These are phyloP conservation scores for Pseudogymnoascus verrucosus DNA, from an alignment of 2,329 filamentous ascomycete genomes.

Conservation along the genomic window DNA sequence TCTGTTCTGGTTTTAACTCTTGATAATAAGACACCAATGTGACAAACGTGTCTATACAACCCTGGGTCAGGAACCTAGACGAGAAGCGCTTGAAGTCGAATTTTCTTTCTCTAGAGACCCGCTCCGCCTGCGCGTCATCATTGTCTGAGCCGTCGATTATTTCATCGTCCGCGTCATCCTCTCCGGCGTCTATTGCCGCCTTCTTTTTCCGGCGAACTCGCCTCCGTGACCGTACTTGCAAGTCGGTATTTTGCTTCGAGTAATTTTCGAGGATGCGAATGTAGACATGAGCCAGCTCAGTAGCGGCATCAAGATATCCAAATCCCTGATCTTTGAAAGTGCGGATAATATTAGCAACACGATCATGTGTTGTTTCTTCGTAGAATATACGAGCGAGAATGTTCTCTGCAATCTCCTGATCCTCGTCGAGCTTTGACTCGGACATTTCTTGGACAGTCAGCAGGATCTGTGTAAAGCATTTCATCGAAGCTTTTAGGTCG, in stretches of 20 bases:
- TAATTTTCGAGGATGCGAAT: constrained; percentile 86
- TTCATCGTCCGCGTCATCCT: constrained; percentile 38
- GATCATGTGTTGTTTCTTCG: constrained; percentile 88
- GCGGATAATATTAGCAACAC: constrained; percentile 69
- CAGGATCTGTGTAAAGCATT: constrained; percentile 90
- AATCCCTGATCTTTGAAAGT: constrained; percentile 93
- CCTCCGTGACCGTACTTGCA: constrained; percentile 81
- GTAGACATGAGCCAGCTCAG: constrained; percentile 86
- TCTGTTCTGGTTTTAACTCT: constrained; percentile 69
- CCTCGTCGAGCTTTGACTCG: constrained; percentile 75
- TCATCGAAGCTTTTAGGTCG: constrained; percentile 79
- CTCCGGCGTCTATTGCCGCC: constrained; percentile 40
- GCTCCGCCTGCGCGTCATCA: constrained; percentile 63
- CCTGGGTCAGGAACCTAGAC: constrained; percentile 72
- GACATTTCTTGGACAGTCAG: constrained; percentile 91
- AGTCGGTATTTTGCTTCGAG: constrained; percentile 87
- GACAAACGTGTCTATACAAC: constrained; percentile 82
- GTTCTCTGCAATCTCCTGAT: constrained; percentile 96
- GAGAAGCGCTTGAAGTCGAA: constrained; percentile 88
- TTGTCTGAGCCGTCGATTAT: constrained; percentile 63
- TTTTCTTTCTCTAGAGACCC: constrained; percentile 71
- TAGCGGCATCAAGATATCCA: constrained; percentile 84
- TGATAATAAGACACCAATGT: constrained; percentile 70
- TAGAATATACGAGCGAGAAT: constrained; percentile 97
- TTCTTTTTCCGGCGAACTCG: constrained; percentile 67